These are phyloP conservation scores for Sporothrix pseudoabietina DNA, from an alignment of 2,329 filamentous ascomycete genomes.

Conservation along the genomic window DNA sequence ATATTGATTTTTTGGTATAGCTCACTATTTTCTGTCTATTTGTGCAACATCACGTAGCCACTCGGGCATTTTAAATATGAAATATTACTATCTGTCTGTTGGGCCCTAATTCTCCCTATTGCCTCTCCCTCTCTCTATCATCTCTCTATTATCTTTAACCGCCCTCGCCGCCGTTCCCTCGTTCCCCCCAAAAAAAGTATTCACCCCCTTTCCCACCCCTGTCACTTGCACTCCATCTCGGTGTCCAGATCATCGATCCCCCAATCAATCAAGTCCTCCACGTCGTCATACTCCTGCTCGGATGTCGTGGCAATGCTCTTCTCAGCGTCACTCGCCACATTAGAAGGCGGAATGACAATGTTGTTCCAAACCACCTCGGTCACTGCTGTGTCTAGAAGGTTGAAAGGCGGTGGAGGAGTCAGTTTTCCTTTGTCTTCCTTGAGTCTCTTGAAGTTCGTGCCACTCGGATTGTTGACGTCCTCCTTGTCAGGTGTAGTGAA, in stretches of 20 bases:
- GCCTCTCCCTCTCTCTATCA: not conserved
- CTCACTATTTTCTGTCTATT: not conserved
- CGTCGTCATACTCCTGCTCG: not conserved
- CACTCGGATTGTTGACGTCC: not conserved
- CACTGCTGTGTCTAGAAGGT: constrained; percentile 20
- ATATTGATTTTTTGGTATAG: not conserved
- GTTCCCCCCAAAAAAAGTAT: not conserved
- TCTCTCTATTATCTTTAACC: not conserved
- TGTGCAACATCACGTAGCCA: not conserved
- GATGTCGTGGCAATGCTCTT: not conserved
- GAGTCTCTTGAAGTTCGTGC: not conserved
- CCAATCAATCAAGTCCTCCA: not conserved
- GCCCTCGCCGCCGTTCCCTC: not conserved
- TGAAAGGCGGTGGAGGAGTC: not conserved
- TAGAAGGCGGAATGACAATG: constrained; percentile 12
- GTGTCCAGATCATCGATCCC: not conserved
- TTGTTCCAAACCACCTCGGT: constrained; percentile 27
- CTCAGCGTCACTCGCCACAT: not conserved
- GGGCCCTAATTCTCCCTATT: not conserved
- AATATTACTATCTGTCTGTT: not conserved
- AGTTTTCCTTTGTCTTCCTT: not conserved
- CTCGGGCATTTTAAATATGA: not conserved
- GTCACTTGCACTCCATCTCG: not conserved
- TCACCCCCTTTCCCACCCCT: not conserved
- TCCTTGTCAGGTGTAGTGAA: not conserved